Conservation (phyloP, 2,329 filamentous ascomycete species). For the Trichocomaceae sp. region DNA sequence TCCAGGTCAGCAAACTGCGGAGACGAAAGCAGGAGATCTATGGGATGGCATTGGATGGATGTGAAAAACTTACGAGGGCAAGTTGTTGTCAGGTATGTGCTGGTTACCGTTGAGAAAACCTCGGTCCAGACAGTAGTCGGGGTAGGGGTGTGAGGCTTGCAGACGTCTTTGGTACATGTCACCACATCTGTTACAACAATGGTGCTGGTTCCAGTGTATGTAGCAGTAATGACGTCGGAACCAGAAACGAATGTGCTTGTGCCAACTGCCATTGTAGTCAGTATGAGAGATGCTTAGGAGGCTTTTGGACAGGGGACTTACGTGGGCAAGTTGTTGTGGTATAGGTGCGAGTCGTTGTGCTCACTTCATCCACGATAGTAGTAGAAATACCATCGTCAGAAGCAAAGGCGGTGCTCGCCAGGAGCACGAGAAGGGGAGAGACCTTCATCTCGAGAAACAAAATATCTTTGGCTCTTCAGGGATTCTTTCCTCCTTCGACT, state of each 20-base stretch:
- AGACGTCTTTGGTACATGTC: slow-evolving; percentile 11
- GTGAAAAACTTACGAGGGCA: slow-evolving; percentile 9
- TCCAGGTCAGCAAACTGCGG: not conserved
- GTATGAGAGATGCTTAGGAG: not conserved
- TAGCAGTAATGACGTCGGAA: slow-evolving; percentile 7
- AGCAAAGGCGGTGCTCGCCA: slow-evolving; percentile 13
- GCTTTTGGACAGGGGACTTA: not conserved
- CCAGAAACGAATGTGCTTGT: slow-evolving; percentile 11
- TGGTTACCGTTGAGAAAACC: not conserved
- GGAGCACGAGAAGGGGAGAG: slow-evolving; percentile 10
- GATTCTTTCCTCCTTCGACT: not conserved
- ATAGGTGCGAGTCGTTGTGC: slow-evolving; percentile 10
- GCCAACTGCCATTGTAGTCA: slow-evolving; percentile 2
- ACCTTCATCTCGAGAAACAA: slow-evolving; percentile 9
- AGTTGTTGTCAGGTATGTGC: slow-evolving; percentile 7
- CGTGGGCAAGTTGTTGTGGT: slow-evolving; percentile 14
- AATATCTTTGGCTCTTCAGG: not conserved
- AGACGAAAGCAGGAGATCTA: not conserved
- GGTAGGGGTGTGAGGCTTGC: slow-evolving; percentile 6
- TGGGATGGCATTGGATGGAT: not conserved
- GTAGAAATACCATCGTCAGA: not conserved
- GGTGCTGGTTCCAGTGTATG: slow-evolving; percentile 9
- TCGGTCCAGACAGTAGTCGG: not conserved
- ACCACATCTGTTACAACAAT: slow-evolving; percentile 10
- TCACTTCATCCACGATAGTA: not conserved